Evolutionary conservation across 176 grass and related monocot genomes (phyloP), one percentile per base, ranked within the genome.

Genomic region (Ensete glaucum): DNA sequence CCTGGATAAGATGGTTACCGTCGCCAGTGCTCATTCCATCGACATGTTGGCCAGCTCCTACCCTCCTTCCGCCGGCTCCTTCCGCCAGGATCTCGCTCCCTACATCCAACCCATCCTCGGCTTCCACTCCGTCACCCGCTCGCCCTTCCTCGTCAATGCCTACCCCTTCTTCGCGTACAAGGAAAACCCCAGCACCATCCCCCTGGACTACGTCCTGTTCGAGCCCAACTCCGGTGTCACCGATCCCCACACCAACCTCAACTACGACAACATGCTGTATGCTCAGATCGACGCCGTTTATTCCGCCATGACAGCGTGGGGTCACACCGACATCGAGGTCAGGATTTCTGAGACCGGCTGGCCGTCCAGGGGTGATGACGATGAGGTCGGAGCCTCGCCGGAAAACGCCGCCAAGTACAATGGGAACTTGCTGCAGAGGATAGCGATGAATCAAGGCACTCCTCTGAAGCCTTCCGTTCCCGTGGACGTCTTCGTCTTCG

Each of bases 131-230:
- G 74, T 48, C 34, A 85, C 85, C 50, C 59, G 82, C 12, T 25
- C 92, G 1, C 92, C 92, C 53, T 88, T 96, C 79, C 84, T 96
- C 2, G 75, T 90, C 58, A 96, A 91, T 82, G 87, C 86, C 79
- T 96, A 96, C 69, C 86, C 88, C 0, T 96, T 77, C 79, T 91
- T 96, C 58, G 68, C 68, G 3, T 71, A 71, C 68, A 71, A 71
- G 26, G 68, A 3, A 49, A 71, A 51, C 17, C 25, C 68, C 1
- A 34, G 43, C 8, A 50, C 34, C 9, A 13, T 71, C 16, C 11
- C 68, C 29, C 17, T 71, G 17, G 68, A 71, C 43, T 71, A 71
- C 15, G 73, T 43, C 53, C 53, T 75, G 15, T 57, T 60, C 16
- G 11, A 59, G 25, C 53, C 24, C 25, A 75, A 75, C 25, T 14